These are phyloP conservation scores for Penicillium alfredii DNA, from an alignment of 495 filamentous ascomycete genomes.

Conservation along the genomic window DNA sequence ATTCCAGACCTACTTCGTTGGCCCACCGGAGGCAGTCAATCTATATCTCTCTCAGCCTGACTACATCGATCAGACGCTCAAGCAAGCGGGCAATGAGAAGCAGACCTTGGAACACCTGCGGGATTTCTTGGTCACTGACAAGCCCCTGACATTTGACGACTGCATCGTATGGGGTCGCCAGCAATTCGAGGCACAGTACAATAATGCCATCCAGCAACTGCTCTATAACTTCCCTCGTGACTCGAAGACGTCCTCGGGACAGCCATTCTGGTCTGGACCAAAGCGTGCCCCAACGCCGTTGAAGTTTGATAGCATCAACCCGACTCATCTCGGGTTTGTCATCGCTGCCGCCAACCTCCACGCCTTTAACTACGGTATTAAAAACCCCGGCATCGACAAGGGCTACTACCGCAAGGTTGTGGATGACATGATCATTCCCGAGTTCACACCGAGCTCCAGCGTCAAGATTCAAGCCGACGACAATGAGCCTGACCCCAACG, in stretches of 20 bases:
- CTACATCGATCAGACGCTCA: constrained; percentile 82
- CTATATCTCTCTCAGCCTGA: constrained; percentile 87
- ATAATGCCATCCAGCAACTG: constrained; percentile 93
- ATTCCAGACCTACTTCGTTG: constrained; percentile 90
- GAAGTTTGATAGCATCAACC: constrained; percentile 77
- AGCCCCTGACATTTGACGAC: constrained; percentile 89
- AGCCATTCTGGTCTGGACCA: constrained; percentile 96
- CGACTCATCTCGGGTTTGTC: constrained; percentile 80
- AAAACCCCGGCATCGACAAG: constrained; percentile 59
- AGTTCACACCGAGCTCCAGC: constrained; percentile 84
- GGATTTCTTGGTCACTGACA: constrained; percentile 87
- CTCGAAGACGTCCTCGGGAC: constrained; percentile 76
- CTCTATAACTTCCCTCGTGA: constrained; percentile 98
- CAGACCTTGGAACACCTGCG: constrained; percentile 85
- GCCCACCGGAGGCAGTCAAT: constrained; percentile 90
- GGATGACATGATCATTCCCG: constrained; percentile 90
- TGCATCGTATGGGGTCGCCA: constrained; percentile 91
- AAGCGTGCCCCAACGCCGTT: constrained; percentile 93
- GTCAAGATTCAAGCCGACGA: constrained; percentile 98
- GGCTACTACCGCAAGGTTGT: constrained; percentile 69
- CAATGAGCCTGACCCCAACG: constrained; percentile 91
- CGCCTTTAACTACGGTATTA: constrained; percentile 97
- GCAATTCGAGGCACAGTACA: constrained; percentile 95
- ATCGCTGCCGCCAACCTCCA: constrained; percentile 87
- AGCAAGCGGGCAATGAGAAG: constrained; percentile 95